These are phyloP conservation scores for Diaporthe sp. DNA, from an alignment of 2,329 filamentous ascomycete genomes.

Conservation along the genomic window DNA sequence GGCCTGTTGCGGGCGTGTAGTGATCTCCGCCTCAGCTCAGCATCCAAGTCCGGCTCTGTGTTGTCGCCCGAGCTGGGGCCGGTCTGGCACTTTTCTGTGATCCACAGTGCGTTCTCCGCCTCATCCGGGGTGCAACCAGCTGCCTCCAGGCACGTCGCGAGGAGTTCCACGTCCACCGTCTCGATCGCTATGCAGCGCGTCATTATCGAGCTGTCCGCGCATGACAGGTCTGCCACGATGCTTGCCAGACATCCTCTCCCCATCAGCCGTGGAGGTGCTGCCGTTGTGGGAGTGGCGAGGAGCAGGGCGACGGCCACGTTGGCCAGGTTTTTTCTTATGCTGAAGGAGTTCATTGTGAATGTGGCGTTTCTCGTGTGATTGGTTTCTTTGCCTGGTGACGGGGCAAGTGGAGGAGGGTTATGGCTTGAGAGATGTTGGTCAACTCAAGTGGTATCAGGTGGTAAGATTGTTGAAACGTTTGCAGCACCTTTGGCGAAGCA, in stretches of 20 bases:
- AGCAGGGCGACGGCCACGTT: not conserved
- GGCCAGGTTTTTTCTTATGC: constrained; percentile 10
- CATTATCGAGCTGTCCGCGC: not conserved
- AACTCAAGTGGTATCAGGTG: not conserved
- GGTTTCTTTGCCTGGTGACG: too few relatives aligned
- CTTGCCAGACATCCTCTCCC: not conserved
- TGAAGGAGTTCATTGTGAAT: constrained; percentile 11
- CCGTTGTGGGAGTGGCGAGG: not conserved
- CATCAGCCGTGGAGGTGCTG: constrained; percentile 6
- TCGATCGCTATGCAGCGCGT: not conserved
- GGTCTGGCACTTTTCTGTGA: constrained; percentile 13
- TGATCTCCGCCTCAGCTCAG: constrained; percentile 8
- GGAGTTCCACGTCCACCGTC: not conserved
- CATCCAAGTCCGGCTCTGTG: not conserved
- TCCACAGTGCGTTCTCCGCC: constrained; percentile 6
- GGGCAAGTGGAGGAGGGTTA: not conserved
- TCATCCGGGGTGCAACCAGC: constrained; percentile 2
- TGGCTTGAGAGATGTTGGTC: not conserved
- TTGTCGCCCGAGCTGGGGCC: not conserved
- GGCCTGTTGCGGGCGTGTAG: not conserved
- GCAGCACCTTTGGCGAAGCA: constrained; percentile 4
- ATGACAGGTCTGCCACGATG: constrained; percentile 4
- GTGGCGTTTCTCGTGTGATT: not conserved
- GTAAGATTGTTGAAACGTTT: not conserved
- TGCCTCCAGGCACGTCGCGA: not conserved